These are phyloP conservation scores for Cotoneaster glaucophyllus DNA, from an alignment of 306 rosid species.

Conservation along the genomic window DNA sequence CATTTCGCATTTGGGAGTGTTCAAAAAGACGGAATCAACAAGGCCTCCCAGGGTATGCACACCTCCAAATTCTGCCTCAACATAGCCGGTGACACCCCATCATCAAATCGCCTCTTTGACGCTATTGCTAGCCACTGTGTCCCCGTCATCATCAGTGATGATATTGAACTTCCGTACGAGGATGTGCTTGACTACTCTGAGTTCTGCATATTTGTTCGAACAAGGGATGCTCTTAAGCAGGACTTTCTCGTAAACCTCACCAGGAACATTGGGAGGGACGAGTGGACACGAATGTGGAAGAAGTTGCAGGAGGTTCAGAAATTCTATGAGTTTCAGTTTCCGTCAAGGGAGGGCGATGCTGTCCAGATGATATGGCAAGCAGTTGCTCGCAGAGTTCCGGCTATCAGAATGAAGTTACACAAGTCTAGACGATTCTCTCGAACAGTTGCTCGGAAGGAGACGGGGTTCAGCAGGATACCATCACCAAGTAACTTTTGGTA, in stretches of 20 bases:
- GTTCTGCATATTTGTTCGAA: slow-evolving; percentile 65
- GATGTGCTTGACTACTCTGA: slow-evolving; percentile 71
- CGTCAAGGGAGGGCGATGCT: slow-evolving; percentile 64
- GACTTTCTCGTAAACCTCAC: slow-evolving; percentile 46
- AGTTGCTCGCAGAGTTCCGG: slow-evolving; percentile 57
- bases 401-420: slow-evolving; percentile 42
- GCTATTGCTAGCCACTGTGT: slow-evolving; percentile 78
- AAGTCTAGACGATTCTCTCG: slow-evolving; percentile 47
- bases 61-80: slow-evolving; percentile 82
- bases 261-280: slow-evolving; percentile 44
- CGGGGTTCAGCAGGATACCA: slow-evolving; percentile 19
- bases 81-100: slow-evolving; percentile 84
- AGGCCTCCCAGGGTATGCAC: slow-evolving; percentile 57
- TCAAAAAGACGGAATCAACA: slow-evolving; percentile 48
- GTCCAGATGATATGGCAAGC: slow-evolving; percentile 92
- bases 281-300: slow-evolving; percentile 80
- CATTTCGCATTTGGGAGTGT: slow-evolving; percentile 74
- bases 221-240: slow-evolving; percentile 58
- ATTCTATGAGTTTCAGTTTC: slow-evolving; percentile 62
- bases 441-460: slow-evolving; percentile 13
- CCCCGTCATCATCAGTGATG: slow-evolving; percentile 73
- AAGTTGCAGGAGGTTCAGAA: slow-evolving; percentile 55
- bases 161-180: slow-evolving; percentile 75
- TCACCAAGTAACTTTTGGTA: slow-evolving; percentile 46
- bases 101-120: slow-evolving; percentile 77